A percentile compares a stretch with the other conserved stretches of the same genome.
Evolutionary conservation across 306 rosid genomes (phyloP).

Genomic region (Rosa chinensis): DNA sequence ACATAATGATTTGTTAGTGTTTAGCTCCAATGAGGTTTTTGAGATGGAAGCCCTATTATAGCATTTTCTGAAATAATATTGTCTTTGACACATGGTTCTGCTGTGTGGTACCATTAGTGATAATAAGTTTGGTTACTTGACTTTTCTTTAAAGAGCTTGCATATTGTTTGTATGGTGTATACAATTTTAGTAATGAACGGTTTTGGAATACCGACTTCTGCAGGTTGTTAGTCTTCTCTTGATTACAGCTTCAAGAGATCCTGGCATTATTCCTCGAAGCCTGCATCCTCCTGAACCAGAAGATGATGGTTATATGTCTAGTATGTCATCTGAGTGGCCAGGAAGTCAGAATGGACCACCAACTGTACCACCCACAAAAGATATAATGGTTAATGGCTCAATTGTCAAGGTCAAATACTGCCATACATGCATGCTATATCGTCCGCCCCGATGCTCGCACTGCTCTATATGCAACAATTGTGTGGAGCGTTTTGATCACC

Average conservation of each 20-base stretch:
- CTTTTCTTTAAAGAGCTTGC: not conserved
- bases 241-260: constrained; percentile 81
- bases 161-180: not conserved
- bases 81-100: not conserved
- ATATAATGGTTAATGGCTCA: constrained; percentile 51
- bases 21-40: not conserved
- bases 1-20: not conserved
- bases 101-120: not conserved
- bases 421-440: constrained; percentile 71
- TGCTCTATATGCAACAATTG: constrained; percentile 82
- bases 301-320: constrained; percentile 32
- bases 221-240: constrained; percentile 68
- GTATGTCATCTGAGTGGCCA: constrained; percentile 40
- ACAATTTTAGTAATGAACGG: not conserved
- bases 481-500: constrained; percentile 84
- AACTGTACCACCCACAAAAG: constrained; percentile 54
- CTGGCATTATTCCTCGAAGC: constrained; percentile 75
- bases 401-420: constrained; percentile 65
- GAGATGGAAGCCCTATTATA: not conserved
- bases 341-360: constrained; percentile 30
- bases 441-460: constrained; percentile 79
- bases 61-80: not conserved
- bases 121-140: not conserved
- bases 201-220: constrained; percentile 17
- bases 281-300: constrained; percentile 58